These are phyloP conservation scores for Heliosperma pusillum DNA, from an alignment of 148 eudicot species.

Conservation along the genomic window DNA sequence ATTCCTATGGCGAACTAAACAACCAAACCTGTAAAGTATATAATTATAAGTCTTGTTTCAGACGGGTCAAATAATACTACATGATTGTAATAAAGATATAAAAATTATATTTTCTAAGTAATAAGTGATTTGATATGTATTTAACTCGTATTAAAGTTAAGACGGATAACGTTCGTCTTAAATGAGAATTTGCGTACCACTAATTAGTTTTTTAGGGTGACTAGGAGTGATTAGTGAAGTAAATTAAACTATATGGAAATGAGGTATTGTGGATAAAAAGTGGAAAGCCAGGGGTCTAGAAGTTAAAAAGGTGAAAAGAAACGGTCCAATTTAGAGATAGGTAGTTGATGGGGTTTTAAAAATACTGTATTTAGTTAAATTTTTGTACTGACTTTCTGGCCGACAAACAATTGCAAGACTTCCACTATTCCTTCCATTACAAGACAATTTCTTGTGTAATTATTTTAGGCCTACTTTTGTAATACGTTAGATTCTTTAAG, in stretches of 20 bases:
- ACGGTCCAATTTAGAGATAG: neutral
- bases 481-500: neutral
- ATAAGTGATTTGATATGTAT: too few species aligned
- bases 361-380: neutral
- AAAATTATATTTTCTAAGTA: too few species aligned
- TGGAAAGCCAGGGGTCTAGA: neutral
- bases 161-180: too few species aligned
- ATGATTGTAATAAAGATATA: too few species aligned
- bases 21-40: too few species aligned
- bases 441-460: conserved; percentile 7
- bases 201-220: too few species aligned
- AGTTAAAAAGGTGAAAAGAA: neutral
- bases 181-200: too few species aligned
- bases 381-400: neutral
- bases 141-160: too few species aligned
- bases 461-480: neutral
- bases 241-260: neutral
- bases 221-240: neutral
- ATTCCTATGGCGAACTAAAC: too few species aligned
- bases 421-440: neutral
- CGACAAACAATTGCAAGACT: conserved; percentile 13
- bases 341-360: conserved; percentile 1
- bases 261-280: neutral
- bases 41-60: too few species aligned
- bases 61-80: too few species aligned